These are phyloP conservation scores for Macrophomina tecta DNA, from an alignment of 2,329 filamentous ascomycete species.

Conservation along the genomic window DNA sequence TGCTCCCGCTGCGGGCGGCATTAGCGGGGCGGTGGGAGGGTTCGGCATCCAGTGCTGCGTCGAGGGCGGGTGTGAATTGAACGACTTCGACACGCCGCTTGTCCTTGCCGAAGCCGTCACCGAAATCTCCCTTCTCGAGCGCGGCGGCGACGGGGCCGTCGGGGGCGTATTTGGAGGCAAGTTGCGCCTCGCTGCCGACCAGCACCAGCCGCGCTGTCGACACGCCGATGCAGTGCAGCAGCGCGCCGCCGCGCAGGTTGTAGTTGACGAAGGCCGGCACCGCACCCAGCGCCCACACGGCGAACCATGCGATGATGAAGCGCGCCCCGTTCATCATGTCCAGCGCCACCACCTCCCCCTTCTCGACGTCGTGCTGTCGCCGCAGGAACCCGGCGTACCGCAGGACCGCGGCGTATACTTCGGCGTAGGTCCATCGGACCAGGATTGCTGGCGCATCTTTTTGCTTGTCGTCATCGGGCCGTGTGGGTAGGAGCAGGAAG, in stretches of 20 bases:
- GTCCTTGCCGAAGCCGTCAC: slow-evolving; percentile 47
- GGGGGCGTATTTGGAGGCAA: slow-evolving; percentile 45
- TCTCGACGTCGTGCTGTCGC: slow-evolving; percentile 59
- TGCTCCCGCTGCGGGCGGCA: not conserved
- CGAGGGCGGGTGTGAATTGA: slow-evolving; percentile 20
- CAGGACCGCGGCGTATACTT: slow-evolving; percentile 43
- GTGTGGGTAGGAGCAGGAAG: slow-evolving; percentile 6
- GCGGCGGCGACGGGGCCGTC: slow-evolving; percentile 44
- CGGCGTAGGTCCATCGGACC: slow-evolving; percentile 44
- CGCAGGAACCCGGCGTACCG: slow-evolving; percentile 46
- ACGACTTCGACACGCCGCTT: slow-evolving; percentile 47
- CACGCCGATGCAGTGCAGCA: slow-evolving; percentile 69
- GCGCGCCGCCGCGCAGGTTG: slow-evolving; percentile 67
- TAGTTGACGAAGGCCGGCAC: slow-evolving; percentile 76
- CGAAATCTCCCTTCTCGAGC: slow-evolving; percentile 44
- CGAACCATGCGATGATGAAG: slow-evolving; percentile 70
- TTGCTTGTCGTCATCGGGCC: slow-evolving; percentile 61
- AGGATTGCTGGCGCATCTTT: slow-evolving; percentile 62
- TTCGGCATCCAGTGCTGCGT: slow-evolving; percentile 35
- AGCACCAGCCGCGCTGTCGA: slow-evolving; percentile 63
- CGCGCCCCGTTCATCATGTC: slow-evolving; percentile 73
- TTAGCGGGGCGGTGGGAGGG: not conserved
- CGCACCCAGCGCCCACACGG: slow-evolving; percentile 68
- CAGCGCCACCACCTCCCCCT: slow-evolving; percentile 67
- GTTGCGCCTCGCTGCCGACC: slow-evolving; percentile 60